These are phyloP conservation scores for Stephania yunnanensis DNA, from an alignment of 164 flowering plant species.

Conservation along the genomic window DNA sequence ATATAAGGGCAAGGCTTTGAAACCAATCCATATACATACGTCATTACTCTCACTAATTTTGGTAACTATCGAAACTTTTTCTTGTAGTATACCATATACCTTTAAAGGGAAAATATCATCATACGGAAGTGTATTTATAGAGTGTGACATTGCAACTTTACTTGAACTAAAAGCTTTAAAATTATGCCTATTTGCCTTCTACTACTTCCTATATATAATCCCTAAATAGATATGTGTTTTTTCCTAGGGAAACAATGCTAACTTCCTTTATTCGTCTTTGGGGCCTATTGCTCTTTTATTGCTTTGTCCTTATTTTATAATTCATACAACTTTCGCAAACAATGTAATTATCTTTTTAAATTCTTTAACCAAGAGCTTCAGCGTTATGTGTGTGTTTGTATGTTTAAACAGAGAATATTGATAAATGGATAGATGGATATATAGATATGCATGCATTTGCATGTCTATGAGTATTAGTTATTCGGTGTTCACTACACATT, in stretches of 20 bases:
- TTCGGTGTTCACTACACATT: too few species aligned
- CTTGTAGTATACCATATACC: neutral
- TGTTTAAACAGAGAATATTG: too few species aligned
- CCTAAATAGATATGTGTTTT: constrained; percentile 14
- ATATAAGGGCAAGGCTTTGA: too few species aligned
- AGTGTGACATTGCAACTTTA: constrained; percentile 23
- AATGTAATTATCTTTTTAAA: constrained; percentile 35
- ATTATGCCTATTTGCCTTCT: constrained; percentile 19
- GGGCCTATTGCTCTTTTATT: constrained; percentile 37
- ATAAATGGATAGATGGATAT: too few species aligned
- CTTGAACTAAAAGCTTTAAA: constrained; percentile 26
- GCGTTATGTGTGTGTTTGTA: too few species aligned
- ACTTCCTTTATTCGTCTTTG: constrained; percentile 25
- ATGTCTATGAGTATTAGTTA: too few species aligned
- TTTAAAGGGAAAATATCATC: constrained; percentile 17
- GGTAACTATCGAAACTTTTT: too few species aligned
- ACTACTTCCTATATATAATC: constrained; percentile 22
- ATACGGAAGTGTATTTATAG: constrained; percentile 17
- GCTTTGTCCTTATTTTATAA: constrained; percentile 28
- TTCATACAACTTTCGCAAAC: constrained; percentile 26
- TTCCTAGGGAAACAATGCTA: constrained; percentile 35
- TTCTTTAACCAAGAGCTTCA: constrained; percentile 11
- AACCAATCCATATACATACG: too few species aligned
- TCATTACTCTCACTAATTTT: too few species aligned
- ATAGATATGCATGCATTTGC: too few species aligned